Evolutionary conservation across 192 early-diverging fungal species (phyloP), one percentile per base, ranked within the genome.

Genomic region (Phycomyces blakesleeanus): DNA sequence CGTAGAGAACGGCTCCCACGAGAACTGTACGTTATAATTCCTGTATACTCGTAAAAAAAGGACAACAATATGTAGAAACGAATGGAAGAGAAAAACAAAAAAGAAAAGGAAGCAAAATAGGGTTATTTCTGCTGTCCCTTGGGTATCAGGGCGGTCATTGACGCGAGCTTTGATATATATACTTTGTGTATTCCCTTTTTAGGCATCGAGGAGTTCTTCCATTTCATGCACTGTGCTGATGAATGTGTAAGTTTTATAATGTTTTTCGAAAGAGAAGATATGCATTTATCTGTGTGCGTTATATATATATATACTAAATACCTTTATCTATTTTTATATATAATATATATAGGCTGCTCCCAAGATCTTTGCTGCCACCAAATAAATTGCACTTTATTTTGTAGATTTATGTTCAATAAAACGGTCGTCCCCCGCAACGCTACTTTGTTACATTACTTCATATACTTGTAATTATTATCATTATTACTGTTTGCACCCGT

Each of bases 191-290:
- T 54, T 27, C 20, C 18, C 27, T 56, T 29, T 41, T 22, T 56
- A 80, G 78, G 78, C 61, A 80, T 79, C 59, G 90, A 92, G 66
- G 90, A 92, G 77, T 70, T 92, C 59, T 85, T 89, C 67, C 90
- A 90, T 80, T 85, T 92, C 67, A 74, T 90, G 80, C 87, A 92
- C 80, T 89, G 87, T 70, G 88, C 87, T 51, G 86, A 89, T 73
- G 66, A 84, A 54, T 91, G 90, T 74, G 89, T 90, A 89, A 85
- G 87, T 90, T 41, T 27, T 22, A 58, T 40, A 58, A 39, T 8
- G 25, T 54, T 15, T 14, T 50, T 18, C 37, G n/a, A n/a, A n/a
- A n/a, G n/a, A n/a, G n/a, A n/a, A n/a, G n/a, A n/a, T n/a, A n/a
- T n/a, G n/a, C n/a, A n/a, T n/a, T 9, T 26, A 24, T 50, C 16